A percentile compares a stretch with the other conserved stretches of the same genome.
Evolutionary conservation across 192 early-diverging fungal species (phyloP).

Genomic region (Backusella tarrabulga): DNA sequence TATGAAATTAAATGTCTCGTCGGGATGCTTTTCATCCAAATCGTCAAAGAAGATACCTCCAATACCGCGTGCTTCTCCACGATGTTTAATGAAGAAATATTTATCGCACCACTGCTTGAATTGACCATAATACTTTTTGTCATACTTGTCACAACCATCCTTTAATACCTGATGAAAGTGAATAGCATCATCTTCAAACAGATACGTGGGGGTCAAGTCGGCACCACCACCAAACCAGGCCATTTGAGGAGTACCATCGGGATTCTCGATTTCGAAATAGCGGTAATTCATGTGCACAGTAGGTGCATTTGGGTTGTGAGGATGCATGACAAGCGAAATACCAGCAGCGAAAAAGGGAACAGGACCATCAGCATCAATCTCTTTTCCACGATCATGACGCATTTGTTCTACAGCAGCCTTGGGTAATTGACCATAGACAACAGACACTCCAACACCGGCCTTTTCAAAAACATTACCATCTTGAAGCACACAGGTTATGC

Average conservation of each 20-base stretch:
- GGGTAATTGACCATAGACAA: conserved; percentile 84
- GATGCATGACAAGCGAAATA: conserved; percentile 91
- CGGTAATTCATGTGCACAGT: conserved; percentile 97
- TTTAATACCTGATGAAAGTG: conserved; percentile 95
- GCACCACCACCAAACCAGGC: conserved; percentile 98
- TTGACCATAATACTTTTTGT: conserved; percentile 75
- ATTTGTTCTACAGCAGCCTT: conserved; percentile 79
- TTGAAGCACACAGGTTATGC: conserved; percentile 89
- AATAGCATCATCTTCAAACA: conserved; percentile 87
- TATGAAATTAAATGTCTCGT: conserved; percentile 84
- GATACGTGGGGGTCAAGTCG: conserved; percentile 91
- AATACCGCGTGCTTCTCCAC: conserved; percentile 86
- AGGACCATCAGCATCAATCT: conserved; percentile 56
- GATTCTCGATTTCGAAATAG: conserved; percentile 87
- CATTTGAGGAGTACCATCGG: conserved; percentile 63
- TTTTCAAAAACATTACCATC: conserved; percentile 94
- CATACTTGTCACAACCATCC: conserved; percentile 88
- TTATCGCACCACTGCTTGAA: conserved; percentile 98
- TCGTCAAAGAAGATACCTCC: conserved; percentile 99
- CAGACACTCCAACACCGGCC: conserved; percentile 93
- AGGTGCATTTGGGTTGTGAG: conserved; percentile 93
- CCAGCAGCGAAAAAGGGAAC: conserved; percentile 88
- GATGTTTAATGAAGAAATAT: conserved; percentile 89
- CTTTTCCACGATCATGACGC: conserved; percentile 75
- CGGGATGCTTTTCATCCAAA: conserved; percentile 66